These are phyloP conservation scores for Leptographium lundbergii DNA, from an alignment of 2,329 filamentous ascomycete genomes.

Conservation along the genomic window DNA sequence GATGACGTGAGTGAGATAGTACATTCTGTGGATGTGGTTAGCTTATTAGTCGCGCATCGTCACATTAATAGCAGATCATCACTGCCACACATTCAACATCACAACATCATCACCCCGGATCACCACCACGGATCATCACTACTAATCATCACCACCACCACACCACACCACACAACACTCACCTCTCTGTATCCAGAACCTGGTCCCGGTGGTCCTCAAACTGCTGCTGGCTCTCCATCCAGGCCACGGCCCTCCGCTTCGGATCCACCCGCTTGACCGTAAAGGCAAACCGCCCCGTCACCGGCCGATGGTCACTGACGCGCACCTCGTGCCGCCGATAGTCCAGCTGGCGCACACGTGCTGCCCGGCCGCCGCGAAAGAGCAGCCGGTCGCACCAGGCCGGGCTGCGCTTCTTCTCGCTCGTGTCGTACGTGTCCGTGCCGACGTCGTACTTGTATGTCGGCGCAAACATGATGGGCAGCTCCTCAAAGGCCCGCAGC, in stretches of 20 bases:
- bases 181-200: constrained; percentile 67
- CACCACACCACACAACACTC: constrained; percentile 21
- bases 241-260: constrained; percentile 49
- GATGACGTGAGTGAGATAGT: constrained; percentile 37
- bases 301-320: constrained; percentile 85
- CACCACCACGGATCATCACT: no score
- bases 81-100: no score
- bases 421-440: constrained; percentile 85
- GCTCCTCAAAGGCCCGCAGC: constrained; percentile 79
- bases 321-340: constrained; percentile 82
- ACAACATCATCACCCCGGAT: no score
- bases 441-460: constrained; percentile 99
- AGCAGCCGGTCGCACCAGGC: constrained; percentile 94
- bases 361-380: constrained; percentile 52
- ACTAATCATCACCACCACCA: no score
- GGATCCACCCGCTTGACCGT: constrained; percentile 71
- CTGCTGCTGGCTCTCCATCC: constrained; percentile 61
- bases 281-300: constrained; percentile 73
- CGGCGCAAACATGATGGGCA: constrained; percentile 80
- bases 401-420: constrained; percentile 85
- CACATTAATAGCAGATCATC: no score
- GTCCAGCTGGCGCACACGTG: constrained; percentile 74
- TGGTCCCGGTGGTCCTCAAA: constrained; percentile 61
- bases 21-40: constrained; percentile 23
- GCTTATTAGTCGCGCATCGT: no score